These are phyloP conservation scores for Aspergillus affinis DNA, from an alignment of 495 filamentous ascomycete genomes.

Conservation along the genomic window DNA sequence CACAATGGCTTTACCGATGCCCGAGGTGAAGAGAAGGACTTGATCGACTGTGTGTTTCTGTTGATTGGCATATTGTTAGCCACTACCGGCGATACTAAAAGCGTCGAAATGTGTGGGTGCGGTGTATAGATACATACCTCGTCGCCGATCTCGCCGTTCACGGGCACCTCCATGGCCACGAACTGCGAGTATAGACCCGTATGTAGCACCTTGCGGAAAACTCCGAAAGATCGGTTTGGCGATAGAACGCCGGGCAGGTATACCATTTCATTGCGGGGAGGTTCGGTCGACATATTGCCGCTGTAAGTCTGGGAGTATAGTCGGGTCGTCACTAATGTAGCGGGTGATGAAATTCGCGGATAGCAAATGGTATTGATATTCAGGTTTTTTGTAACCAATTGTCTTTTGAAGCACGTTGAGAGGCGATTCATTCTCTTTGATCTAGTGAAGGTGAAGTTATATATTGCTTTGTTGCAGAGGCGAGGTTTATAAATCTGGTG, in stretches of 20 bases:
- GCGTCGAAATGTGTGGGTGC: no score
- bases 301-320: constrained; percentile 1
- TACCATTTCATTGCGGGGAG: constrained; percentile 56
- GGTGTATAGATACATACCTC: constrained; percentile 39
- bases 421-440: not conserved
- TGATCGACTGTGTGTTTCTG: constrained; percentile 59
- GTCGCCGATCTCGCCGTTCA: constrained; percentile 64
- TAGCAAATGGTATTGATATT: not conserved
- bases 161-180: constrained; percentile 63
- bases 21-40: constrained; percentile 62
- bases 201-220: constrained; percentile 62
- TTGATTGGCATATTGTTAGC: not conserved
- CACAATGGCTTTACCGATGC: constrained; percentile 55
- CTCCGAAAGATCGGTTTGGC: constrained; percentile 49
- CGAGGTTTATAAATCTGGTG: not conserved
- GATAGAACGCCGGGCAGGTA: constrained; percentile 56
- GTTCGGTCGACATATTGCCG: constrained; percentile 31
- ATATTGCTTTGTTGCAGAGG: not conserved
- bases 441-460: not conserved
- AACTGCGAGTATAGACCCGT: constrained; percentile 64
- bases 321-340: not conserved
- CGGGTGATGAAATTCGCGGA: not conserved
- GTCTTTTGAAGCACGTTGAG: not conserved
- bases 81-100: no score
- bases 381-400: not conserved